Evolutionary conservation across 2,329 filamentous ascomycete species (phyloP).

Genomic region (Epichloe bromicola): DNA sequence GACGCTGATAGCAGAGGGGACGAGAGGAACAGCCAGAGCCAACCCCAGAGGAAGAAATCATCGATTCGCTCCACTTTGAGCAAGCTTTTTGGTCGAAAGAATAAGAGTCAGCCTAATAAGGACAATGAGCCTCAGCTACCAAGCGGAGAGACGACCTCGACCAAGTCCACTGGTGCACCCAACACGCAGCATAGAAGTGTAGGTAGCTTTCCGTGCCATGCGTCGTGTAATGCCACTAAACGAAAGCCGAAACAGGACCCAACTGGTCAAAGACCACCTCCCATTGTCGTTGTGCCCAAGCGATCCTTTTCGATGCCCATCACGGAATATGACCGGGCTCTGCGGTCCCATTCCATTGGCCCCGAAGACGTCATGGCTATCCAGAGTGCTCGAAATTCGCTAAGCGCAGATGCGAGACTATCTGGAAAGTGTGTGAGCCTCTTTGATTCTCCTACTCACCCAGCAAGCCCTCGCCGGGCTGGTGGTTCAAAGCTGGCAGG

Average conservation of each 20-base stretch:
- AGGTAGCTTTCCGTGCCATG: conserved; percentile 15
- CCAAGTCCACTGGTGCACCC: background rate
- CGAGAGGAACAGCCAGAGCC: conserved; percentile 3
- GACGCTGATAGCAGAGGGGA: conserved; percentile 8
- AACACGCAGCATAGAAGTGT: conserved; percentile 34
- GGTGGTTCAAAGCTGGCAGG: conserved; percentile 35
- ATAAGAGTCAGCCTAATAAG: conserved; percentile 25
- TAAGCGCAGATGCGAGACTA: conserved; percentile 31
- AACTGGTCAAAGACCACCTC: conserved; percentile 27
- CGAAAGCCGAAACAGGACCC: conserved; percentile 9
- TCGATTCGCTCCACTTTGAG: conserved; percentile 42
- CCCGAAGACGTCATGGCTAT: conserved; percentile 41
- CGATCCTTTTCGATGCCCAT: conserved; percentile 47
- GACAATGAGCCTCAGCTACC: background rate
- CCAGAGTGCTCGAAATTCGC: conserved; percentile 39
- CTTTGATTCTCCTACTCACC: conserved; percentile 2
- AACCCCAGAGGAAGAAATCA: conserved; percentile 44
- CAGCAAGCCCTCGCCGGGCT: conserved; percentile 15
- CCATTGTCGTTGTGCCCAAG: conserved; percentile 29
- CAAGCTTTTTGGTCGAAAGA: conserved; percentile 45
- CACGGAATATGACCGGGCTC: conserved; percentile 45
- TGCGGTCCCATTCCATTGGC: conserved; percentile 49
- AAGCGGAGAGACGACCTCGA: background rate
- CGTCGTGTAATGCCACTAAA: background rate
- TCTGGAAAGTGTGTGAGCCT: conserved; percentile 10